Conservation (phyloP, 179 eudicot species). For the Pouteria campechiana region DNA sequence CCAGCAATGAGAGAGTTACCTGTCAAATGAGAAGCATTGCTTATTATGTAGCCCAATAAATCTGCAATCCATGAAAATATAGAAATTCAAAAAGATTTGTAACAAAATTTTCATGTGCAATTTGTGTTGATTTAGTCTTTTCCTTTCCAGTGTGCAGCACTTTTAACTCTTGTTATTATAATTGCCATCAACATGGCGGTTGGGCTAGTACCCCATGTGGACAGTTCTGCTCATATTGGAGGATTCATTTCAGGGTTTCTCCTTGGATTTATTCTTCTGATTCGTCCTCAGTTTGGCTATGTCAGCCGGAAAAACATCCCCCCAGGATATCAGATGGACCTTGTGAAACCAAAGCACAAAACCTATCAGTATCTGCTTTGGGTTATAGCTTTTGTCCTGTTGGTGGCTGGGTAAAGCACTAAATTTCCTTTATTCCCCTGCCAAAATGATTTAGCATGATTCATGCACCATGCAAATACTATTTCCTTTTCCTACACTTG, state of each 20-base stretch:
- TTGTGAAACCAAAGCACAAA: constrained; percentile 46
- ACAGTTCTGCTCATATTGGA: constrained; percentile 93
- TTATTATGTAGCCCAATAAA: too few relatives aligned
- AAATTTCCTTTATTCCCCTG: too few relatives aligned
- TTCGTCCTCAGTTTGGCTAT: constrained; percentile 80
- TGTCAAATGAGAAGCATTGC: too few relatives aligned
- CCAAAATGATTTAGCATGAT: too few relatives aligned
- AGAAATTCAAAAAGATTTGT: background rate
- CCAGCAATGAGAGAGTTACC: too few relatives aligned
- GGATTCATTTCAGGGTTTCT: constrained; percentile 81
- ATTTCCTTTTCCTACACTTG: too few relatives aligned
- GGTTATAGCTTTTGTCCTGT: constrained; percentile 48
- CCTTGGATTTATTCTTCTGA: constrained; percentile 73
- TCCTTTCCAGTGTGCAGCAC: constrained; percentile 39
- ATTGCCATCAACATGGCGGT: constrained; percentile 57
- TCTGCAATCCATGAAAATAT: too few relatives aligned
- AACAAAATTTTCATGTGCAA: background rate
- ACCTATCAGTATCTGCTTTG: constrained; percentile 55
- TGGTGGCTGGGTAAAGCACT: constrained; percentile 53
- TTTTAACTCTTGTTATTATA: constrained; percentile 53
- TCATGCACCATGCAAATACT: too few relatives aligned
- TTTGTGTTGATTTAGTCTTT: background rate
- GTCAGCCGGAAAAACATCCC: constrained; percentile 43
- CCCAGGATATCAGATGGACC: constrained; percentile 20
- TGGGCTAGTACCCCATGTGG: constrained; percentile 82